Percentiles rank a stretch among this genome's conserved stretches.
phyloP scores from a whole-genome alignment of 441 rosid species.

The Theobroma grandiflorum region DNA sequence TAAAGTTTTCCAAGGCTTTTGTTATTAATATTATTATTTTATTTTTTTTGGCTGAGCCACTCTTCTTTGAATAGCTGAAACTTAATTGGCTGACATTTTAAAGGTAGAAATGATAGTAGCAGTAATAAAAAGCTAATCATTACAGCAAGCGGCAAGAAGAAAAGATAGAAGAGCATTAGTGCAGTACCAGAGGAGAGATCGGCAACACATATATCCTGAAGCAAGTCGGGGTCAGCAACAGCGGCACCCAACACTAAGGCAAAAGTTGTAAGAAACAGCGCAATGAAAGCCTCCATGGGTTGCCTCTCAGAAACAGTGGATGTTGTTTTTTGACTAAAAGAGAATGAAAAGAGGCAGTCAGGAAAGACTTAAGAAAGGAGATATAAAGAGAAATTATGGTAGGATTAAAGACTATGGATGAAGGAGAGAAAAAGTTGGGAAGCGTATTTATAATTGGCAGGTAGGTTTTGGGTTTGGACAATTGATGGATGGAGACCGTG shows the following conservation, averaged over 20 bases:
- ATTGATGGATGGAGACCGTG: background rate
- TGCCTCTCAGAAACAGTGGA: background rate
- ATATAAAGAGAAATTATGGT: background rate
- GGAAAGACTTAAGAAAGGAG: background rate
- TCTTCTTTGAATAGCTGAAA: too few relatives aligned
- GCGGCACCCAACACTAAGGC: constrained; percentile 30
- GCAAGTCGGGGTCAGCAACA: constrained; percentile 58
- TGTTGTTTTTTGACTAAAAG: background rate
- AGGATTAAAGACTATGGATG: background rate
- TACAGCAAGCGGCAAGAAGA: background rate
- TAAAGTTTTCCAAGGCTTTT: too few relatives aligned
- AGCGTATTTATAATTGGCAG: background rate
- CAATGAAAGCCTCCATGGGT: constrained; percentile 29
- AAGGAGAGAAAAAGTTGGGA: constrained; percentile 16
- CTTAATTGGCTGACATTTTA: background rate
- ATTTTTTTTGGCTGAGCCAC: too few relatives aligned
- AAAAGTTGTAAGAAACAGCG: constrained; percentile 30
- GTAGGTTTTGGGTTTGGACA: background rate
- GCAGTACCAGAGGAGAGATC: constrained; percentile 47
- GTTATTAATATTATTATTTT: too few relatives aligned
- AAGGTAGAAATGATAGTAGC: background rate
- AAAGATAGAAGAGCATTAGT: background rate
- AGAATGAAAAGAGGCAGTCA: background rate
- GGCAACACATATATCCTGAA: constrained; percentile 72
- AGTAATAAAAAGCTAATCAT: too few relatives aligned